Base-by-base conservation (phyloP, 352 stramenopile genomes). In the Phytopythium litorale region DNA sequence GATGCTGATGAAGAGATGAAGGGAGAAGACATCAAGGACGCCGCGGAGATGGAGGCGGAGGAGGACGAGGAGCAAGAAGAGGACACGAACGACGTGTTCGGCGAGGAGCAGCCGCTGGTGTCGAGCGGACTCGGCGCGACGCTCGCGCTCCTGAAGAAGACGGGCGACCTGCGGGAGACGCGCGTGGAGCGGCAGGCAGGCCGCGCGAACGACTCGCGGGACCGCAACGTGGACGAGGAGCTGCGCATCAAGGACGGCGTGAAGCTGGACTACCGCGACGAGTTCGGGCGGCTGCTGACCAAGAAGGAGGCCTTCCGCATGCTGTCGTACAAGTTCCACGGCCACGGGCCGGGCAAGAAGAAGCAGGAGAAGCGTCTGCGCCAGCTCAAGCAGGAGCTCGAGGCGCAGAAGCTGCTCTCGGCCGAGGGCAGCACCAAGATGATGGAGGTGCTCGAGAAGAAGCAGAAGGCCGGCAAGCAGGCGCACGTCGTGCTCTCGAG, bases 321-420 rank as follows among this genome's bases (percentile, higher is more conserved):
- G 68, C 76, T 99, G 33, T 98, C 92, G 73, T 99, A 99, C 82
- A 97, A 98, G 67, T 99, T 99, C 77, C 97, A 99, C 72, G 97
- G 97, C 28, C 94, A 99, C 66, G 95, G 94, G 7, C 97, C 94
- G 7, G 92, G 90, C 8, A 98, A 99, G 76, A 99, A 98, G 72
- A 99, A 99, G 67, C 89, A 98, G 66, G 97, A 99, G 67, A 98
- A 99, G 70, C 82, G 91, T 3, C 62, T 96, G 37, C 92, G 91
- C 55, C 72, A 94, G 57, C 66, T 97, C 2, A 92, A 96, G 68
- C 83, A 92, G 50, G 85, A 95, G 55, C 70, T 93, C 18, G 68
- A 76, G 40, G 73, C 84, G 9, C 80, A 92, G 59, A 93, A 96
- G 62, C 62, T 81, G 48, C 65, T 91, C 7, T 91, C 81, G 2